Evolutionary conservation across 2,329 filamentous ascomycete species (phyloP), one percentile per base, ranked within the genome.

Genomic region (Beauveria sp.): DNA sequence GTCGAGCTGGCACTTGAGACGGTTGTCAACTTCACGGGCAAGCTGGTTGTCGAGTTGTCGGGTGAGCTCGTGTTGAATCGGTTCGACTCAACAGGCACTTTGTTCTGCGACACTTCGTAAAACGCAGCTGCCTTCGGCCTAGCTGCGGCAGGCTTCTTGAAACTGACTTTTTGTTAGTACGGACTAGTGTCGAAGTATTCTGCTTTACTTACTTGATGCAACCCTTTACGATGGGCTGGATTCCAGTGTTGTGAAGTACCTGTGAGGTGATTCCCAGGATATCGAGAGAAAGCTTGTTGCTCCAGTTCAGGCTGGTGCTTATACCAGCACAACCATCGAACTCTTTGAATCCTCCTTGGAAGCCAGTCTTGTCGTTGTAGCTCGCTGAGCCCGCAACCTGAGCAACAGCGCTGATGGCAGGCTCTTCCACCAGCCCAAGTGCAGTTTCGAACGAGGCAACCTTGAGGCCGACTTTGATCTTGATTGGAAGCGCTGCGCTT

Each of bases 401-500:
- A 1, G 68, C 69, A 1, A 54, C 50, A 8, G 61, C 67, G 51
- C 65, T 70, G 65, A 72, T 65, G 16, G 67, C 69, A 3, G 71
- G 70, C 63, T 71, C 68, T 45, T 70, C 67, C 20, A 69, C 54
- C 3, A 71, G 40, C 1, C 67, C 68, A 8, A 68, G 62, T 5
- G 63, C 62, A 38, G 63, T 65, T 5, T 68, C 63, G 53, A 65
- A 70, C 3, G 50, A 54, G 16, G 58, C 57, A 22, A 72, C 65
- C 47, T 67, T 62, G 34, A 70, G 34, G 30, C 67, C 67, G 49
- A 64, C 67, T 38, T 69, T 65, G 45, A 73, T 45, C 22, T 65
- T 66, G 18, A 73, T 55, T 7, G 72, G 71, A 20, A 73, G 63
- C 14, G 66, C 70, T 3, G 72, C 65, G 30, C 63, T 58, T 3